Conservation (phyloP, 2,329 filamentous ascomycete genomes). For the Neobulgaria alba region DNA sequence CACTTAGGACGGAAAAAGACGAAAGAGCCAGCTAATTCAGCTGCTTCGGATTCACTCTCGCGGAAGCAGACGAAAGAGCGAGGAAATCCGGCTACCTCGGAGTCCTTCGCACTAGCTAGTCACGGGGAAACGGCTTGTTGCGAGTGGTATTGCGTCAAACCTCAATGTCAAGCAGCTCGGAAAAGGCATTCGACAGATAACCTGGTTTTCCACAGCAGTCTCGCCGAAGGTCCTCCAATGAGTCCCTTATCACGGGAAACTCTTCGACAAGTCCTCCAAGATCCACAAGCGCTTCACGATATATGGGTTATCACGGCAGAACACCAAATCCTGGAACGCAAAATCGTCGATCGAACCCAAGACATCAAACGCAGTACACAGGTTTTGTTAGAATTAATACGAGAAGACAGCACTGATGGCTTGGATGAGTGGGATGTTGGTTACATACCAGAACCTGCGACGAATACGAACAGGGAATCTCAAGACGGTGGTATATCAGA, state of each 20-base stretch:
- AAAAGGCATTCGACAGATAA: conserved; percentile 27
- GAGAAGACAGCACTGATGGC: conserved; percentile 48
- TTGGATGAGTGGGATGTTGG: conserved; percentile 48
- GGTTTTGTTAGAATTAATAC: conserved; percentile 55
- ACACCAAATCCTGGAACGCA: conserved; percentile 49
- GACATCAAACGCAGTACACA: conserved; percentile 57
- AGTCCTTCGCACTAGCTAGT: conserved; percentile 17
- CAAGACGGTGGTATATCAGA: conserved; percentile 16
- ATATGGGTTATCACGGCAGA: conserved; percentile 58
- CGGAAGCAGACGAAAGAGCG: background rate
- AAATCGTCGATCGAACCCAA: conserved; percentile 47
- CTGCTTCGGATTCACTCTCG: too few relatives aligned
- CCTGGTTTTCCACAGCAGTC: conserved; percentile 49
- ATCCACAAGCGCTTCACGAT: conserved; percentile 49
- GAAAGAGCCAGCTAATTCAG: conserved; percentile 4
- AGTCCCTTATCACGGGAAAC: conserved; percentile 42
- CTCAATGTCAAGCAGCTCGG: conserved; percentile 21
- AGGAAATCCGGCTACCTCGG: background rate
- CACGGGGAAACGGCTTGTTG: conserved; percentile 24
- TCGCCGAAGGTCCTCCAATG: conserved; percentile 56
- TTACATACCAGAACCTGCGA: conserved; percentile 7
- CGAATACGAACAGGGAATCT: conserved; percentile 13
- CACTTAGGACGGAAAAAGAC: conserved; percentile 52
- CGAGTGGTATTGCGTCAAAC: conserved; percentile 30
- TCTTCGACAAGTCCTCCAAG: conserved; percentile 41